Conservation (phyloP, 306 rosid genomes). For the Castanea mollissima region DNA sequence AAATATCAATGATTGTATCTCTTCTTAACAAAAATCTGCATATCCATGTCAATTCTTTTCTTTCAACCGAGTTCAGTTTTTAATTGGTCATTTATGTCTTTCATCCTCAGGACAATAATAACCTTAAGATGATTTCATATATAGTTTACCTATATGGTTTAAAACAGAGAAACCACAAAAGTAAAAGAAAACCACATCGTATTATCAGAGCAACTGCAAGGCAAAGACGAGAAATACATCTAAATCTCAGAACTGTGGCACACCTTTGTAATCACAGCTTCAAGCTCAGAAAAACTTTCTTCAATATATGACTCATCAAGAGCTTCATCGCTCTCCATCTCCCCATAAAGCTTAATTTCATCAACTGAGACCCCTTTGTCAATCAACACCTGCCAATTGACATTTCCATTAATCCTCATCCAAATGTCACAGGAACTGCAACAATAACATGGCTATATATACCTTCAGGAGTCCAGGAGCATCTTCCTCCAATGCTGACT, state of each 20-base stretch:
- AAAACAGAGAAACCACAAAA: neutral
- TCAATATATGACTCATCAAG: constrained; percentile 62
- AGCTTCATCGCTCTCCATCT: constrained; percentile 59
- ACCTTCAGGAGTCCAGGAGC: constrained; percentile 98
- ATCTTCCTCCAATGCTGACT: constrained; percentile 88
- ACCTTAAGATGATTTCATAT: neutral
- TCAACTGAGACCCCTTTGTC: constrained; percentile 68
- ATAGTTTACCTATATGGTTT: neutral
- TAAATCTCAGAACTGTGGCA: constrained; percentile 17
- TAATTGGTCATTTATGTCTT: neutral
- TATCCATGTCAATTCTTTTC: neutral
- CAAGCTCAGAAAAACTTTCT: constrained; percentile 70
- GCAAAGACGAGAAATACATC: constrained; percentile 11
- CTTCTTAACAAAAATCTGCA: neutral
- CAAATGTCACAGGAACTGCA: constrained; percentile 27
- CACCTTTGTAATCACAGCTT: constrained; percentile 77
- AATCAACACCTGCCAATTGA: constrained; percentile 59
- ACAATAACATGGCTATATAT: constrained; percentile 20
- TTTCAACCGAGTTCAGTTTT: neutral
- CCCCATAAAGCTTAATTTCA: constrained; percentile 88
- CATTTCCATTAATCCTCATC: constrained; percentile 33
- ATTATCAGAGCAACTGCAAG: constrained; percentile 14
- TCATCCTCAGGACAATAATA: neutral
- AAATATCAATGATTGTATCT: neutral
- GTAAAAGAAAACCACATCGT: neutral